These are phyloP conservation scores for Gossypium stocksii DNA, from an alignment of 345 rosid genomes.

Conservation along the genomic window DNA sequence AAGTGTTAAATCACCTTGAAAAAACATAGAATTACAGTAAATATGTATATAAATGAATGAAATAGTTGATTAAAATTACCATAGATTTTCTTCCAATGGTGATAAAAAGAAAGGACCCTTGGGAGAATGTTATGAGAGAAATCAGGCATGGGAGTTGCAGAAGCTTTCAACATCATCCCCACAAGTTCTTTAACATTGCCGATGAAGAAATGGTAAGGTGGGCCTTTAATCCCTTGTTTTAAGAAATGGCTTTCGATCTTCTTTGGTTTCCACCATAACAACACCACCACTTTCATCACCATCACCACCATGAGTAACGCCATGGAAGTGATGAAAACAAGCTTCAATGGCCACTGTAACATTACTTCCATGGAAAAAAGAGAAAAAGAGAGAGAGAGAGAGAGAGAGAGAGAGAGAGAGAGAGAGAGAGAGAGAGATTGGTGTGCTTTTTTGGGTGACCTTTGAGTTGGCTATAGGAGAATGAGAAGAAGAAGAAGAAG, in stretches of 20 bases:
- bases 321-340: slow-evolving; percentile 24
- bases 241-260: slow-evolving; percentile 88
- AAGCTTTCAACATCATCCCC: slow-evolving; percentile 86
- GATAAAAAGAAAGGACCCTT: slow-evolving; percentile 87
- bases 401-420: slow-evolving; percentile 19
- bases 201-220: slow-evolving; percentile 93
- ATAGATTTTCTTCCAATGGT: slow-evolving; percentile 94
- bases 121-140: slow-evolving; percentile 98
- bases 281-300: slow-evolving; percentile 42
- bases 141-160: slow-evolving; percentile 84
- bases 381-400: slow-evolving; percentile 11
- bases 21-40: not conserved
- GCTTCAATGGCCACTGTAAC: slow-evolving; percentile 33
- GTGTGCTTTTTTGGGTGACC: not conserved
- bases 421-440: slow-evolving; percentile 16
- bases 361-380: slow-evolving; percentile 14
- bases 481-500: slow-evolving; percentile 2
- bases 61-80: slow-evolving; percentile 32
- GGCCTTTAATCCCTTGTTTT: slow-evolving; percentile 90
- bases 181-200: slow-evolving; percentile 94
- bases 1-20: not conserved
- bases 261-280: slow-evolving; percentile 92
- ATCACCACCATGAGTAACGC: slow-evolving; percentile 23
- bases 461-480: slow-evolving; percentile 23
- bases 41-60: not conserved